Percentiles rank a stretch among this genome's conserved stretches.
Evolutionary conservation across 192 early-diverging fungal genomes (phyloP).

Genomic region (Geranomyces michiganensis): DNA sequence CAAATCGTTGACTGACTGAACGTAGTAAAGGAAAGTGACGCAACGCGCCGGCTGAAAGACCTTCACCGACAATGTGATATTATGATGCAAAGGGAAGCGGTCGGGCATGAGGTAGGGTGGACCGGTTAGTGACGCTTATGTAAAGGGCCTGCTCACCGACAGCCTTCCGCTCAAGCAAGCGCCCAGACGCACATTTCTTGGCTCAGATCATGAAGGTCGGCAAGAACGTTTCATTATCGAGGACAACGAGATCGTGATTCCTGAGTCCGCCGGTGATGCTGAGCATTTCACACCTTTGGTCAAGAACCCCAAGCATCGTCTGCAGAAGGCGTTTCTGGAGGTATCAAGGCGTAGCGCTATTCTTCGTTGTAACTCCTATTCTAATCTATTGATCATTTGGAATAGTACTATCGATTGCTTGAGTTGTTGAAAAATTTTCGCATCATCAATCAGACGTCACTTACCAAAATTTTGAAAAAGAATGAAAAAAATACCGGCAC

Average conservation of each 20-base stretch:
- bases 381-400: too few species aligned
- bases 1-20: too few species aligned
- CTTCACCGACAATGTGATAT: conserved; percentile 27
- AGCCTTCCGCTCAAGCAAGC: background rate
- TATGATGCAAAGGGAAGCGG: conserved; percentile 7
- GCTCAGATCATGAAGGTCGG: background rate
- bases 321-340: conserved; percentile 38
- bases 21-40: conserved; percentile 27
- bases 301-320: conserved; percentile 29
- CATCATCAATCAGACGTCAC: conserved; percentile 45
- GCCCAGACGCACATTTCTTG: conserved; percentile 6
- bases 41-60: conserved; percentile 12
- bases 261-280: background rate
- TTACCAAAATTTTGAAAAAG: conserved; percentile 45
- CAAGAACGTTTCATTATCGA: background rate
- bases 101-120: background rate
- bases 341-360: background rate
- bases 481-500: conserved; percentile 31
- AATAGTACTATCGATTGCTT: conserved; percentile 31
- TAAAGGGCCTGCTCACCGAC: too few species aligned
- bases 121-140: background rate
- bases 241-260: background rate
- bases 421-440: conserved; percentile 45
- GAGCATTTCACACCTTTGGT: conserved; percentile 24
- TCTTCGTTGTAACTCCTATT: background rate